Evolutionary conservation across 2,329 filamentous ascomycete species (phyloP), one percentile per base, ranked within the genome.

Genomic region (Xylaria sp.): DNA sequence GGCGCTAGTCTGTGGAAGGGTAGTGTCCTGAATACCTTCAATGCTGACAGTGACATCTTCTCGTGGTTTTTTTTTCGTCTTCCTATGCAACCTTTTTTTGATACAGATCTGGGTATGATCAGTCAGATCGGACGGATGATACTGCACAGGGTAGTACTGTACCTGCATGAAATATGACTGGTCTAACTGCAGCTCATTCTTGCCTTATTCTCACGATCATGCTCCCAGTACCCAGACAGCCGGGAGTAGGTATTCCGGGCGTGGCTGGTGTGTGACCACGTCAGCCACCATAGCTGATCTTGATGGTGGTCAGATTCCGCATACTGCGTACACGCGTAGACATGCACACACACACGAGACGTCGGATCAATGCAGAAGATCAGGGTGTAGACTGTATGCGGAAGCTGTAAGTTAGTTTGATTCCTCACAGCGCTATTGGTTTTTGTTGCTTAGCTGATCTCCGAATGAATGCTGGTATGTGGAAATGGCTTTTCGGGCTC

Each of bases 151-250:
- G 66, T 66, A 33, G 55, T 42, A 63, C 59, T 60, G 66, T 69
- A 69, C 66, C 66, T 69, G 66, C 66, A 66, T 68, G 36, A 59
- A 60, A 57, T 39, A 51, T 29, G 27, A 59, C 44, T 49, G 27
- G n/a, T 57, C 29, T 49, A 56, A 63, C 38, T 47, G 63, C 63
- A 63, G 54, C 58, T 58, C 61, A 53, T 61, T 65, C 44, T 61
- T 50, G 56, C 51, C 53, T 62, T 57, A 22, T 49, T 57, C 36
- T 53, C 33, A 56, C 9, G 36, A 20, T 54, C 51, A 33, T 51
- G 36, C 47, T 29, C 53, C 45, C 20, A 60, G 50, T 17, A 58
- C 55, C 66, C 66, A 54, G 55, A 56, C 44, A 13, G 45, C 29
- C 60, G 66, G 66, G 58, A 68, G 49, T 44, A 13, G 42, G 36